A percentile compares a stretch with the other conserved stretches of the same genome.
These are phyloP conservation scores for Fonsecaea monophora DNA, from an alignment of 2,329 filamentous ascomycete species.

Conservation along the genomic window DNA sequence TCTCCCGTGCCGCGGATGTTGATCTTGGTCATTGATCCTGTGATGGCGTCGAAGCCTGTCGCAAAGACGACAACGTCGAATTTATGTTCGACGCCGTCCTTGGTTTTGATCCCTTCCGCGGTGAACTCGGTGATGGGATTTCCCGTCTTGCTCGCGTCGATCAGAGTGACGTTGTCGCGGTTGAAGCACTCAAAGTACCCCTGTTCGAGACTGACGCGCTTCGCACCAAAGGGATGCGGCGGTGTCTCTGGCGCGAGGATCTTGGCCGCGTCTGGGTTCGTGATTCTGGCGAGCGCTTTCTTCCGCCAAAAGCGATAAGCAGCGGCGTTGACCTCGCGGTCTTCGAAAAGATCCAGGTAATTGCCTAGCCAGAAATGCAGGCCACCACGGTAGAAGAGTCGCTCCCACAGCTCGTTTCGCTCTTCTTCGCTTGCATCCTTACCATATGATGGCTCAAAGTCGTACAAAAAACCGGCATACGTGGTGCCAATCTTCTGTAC, in stretches of 20 bases:
- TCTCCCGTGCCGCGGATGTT: constrained; percentile 50
- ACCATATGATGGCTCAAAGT: constrained; percentile 62
- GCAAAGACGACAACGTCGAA: constrained; percentile 51
- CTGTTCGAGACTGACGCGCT: constrained; percentile 57
- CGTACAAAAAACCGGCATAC: constrained; percentile 51
- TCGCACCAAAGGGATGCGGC: constrained; percentile 62
- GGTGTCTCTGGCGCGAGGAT: constrained; percentile 60
- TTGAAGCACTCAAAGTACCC: constrained; percentile 59
- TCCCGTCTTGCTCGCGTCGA: constrained; percentile 39
- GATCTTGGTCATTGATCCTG: constrained; percentile 47
- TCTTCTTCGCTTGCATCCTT: constrained; percentile 11
- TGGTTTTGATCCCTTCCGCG: constrained; percentile 49
- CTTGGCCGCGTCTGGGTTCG: constrained; percentile 57
- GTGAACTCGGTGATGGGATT: constrained; percentile 18
- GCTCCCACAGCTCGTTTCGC: constrained; percentile 56
- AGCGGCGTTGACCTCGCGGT: constrained; percentile 58
- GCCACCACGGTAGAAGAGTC: constrained; percentile 59
- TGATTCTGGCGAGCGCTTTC: constrained; percentile 59
- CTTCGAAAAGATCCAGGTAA: constrained; percentile 54
- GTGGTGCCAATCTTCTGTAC: constrained; percentile 2
- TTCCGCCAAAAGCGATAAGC: constrained; percentile 62
- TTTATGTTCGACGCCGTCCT: constrained; percentile 48
- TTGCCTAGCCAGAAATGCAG: constrained; percentile 59
- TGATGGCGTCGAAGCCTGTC: constrained; percentile 54
- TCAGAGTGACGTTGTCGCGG: constrained; percentile 49